Base-by-base conservation (phyloP, 176 grass and related monocot genomes). In the Coix lacrymajobi region DNA sequence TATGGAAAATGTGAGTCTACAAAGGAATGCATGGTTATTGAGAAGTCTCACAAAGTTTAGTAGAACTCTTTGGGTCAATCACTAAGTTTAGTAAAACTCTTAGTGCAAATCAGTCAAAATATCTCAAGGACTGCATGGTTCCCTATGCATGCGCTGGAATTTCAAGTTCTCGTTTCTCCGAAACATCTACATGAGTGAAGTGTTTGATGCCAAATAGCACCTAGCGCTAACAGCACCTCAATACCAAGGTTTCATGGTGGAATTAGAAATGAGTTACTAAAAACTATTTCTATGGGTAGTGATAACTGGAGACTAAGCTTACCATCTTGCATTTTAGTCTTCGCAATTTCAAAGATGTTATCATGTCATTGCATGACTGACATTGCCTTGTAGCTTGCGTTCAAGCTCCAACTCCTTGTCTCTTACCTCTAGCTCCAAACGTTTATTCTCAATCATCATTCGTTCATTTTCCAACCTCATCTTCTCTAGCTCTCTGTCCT, bases 401-500 rank as follows among this genome's bases (percentile, higher is more conserved):
- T 91, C 84, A 75, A 91, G 43, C 78, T 94, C 89, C 69, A 94
- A 69, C 66, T 91, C 89, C 73, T 82, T 91, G n/a, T 71, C 36
- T 49, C 78, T 87, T 49, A 94, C 19, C 32, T 87, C 84, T 57
- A 94, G 78, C 71, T 80, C 65, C 66, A 94, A 67, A 39, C 56
- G 39, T 72, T 76, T 88, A 87, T 91, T 94, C 84, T 80, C 87
- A 82, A 83, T 33, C 84, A 76, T 89, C 78, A 89, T 83, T 30
- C 71, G 64, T 83, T 91, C 92, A 75, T 94, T 94, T 39, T 91
- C 87, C 25, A 82, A 61, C 41, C 81, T 87, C 87, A 91, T 89
- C 69, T 62, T 87, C 61, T 94, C 87, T 39, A 91, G 63, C 83
- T 94, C 92, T 40, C 57, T 83, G 48, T 94, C 92, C 85, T 94